phyloP scores from a whole-genome alignment of 805 yeast genomes.

The Candida mattraensis region DNA sequence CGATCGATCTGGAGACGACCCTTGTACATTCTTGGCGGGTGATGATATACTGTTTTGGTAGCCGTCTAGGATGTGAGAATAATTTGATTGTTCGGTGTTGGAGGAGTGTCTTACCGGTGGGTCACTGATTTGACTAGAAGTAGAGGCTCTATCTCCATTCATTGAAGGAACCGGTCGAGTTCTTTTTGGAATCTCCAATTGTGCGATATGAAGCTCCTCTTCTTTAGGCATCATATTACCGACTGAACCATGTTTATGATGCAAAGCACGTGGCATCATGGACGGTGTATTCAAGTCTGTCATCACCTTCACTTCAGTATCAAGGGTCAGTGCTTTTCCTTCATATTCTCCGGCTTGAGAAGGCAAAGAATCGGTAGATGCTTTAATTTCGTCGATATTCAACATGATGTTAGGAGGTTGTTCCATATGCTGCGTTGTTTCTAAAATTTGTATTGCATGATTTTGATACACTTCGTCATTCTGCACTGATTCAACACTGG shows the following conservation, averaged over 20 bases:
- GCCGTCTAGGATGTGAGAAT: constrained; percentile 13
- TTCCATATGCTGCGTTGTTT: no score
- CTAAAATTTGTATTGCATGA: no score
- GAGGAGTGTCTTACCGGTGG: constrained; percentile 3
- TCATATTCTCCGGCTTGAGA: constrained; percentile 22
- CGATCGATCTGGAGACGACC: no score
- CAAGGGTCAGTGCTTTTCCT: constrained; percentile 12
- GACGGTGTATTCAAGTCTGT: constrained; percentile 12
- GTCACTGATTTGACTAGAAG: not conserved
- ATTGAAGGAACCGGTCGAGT: not conserved
- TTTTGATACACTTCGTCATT: no score
- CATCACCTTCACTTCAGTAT: constrained; percentile 18
- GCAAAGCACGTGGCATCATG: constrained; percentile 8
- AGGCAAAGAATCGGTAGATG: constrained; percentile 5
- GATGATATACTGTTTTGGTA: constrained; percentile 8
- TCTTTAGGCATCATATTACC: constrained; percentile 4
- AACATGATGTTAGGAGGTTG: no score
- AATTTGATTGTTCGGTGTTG: constrained; percentile 9
- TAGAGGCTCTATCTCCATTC: not conserved
- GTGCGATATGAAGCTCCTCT: constrained; percentile 3
- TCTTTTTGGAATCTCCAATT: constrained; percentile 4
- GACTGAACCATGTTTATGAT: constrained; percentile 15
- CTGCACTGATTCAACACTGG: no score
- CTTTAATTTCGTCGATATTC: not conserved
- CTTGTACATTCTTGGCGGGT: not conserved